Evolutionary conservation across 2,329 filamentous ascomycete species (phyloP).

Genomic region (Incumbomyces delicatus): DNA sequence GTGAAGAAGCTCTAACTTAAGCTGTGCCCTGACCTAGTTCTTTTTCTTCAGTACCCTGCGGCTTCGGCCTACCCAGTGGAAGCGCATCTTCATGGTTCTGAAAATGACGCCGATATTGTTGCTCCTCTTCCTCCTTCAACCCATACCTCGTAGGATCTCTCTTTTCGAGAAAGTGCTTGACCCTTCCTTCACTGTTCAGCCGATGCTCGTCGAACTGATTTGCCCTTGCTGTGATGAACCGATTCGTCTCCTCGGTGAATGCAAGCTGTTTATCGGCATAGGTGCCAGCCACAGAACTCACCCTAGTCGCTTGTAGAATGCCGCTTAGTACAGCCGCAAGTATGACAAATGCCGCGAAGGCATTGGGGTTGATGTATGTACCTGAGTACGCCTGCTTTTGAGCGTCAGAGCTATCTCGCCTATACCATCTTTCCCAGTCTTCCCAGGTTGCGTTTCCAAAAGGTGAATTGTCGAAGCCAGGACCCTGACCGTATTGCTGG

Average conservation of each 20-base stretch:
- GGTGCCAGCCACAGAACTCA: constrained; percentile 51
- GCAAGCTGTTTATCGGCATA: constrained; percentile 59
- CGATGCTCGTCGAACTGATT: constrained; percentile 47
- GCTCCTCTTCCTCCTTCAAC: constrained; percentile 34
- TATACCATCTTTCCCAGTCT: constrained; percentile 82
- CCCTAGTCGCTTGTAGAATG: constrained; percentile 61
- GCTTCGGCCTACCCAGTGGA: not conserved
- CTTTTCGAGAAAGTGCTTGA: constrained; percentile 67
- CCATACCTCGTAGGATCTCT: constrained; percentile 50
- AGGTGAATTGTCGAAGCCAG: constrained; percentile 38
- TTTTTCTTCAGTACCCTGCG: no score
- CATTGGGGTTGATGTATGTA: constrained; percentile 66
- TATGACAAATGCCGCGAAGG: constrained; percentile 65
- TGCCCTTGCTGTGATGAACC: constrained; percentile 25
- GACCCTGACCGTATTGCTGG: constrained; percentile 26
- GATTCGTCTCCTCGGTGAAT: constrained; percentile 55
- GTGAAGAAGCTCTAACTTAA: not conserved
- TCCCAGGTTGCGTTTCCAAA: constrained; percentile 88
- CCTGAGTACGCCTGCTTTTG: constrained; percentile 35
- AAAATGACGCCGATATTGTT: constrained; percentile 28
- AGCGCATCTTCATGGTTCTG: not conserved
- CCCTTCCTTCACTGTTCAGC: constrained; percentile 52
- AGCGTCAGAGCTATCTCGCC: constrained; percentile 37
- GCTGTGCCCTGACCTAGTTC: not conserved
- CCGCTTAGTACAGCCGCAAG: constrained; percentile 60